Percentiles rank a stretch among this genome's conserved stretches.
phyloP scores from a whole-genome alignment of 2,329 filamentous ascomycete genomes.

The Hypocrella siamensis region DNA sequence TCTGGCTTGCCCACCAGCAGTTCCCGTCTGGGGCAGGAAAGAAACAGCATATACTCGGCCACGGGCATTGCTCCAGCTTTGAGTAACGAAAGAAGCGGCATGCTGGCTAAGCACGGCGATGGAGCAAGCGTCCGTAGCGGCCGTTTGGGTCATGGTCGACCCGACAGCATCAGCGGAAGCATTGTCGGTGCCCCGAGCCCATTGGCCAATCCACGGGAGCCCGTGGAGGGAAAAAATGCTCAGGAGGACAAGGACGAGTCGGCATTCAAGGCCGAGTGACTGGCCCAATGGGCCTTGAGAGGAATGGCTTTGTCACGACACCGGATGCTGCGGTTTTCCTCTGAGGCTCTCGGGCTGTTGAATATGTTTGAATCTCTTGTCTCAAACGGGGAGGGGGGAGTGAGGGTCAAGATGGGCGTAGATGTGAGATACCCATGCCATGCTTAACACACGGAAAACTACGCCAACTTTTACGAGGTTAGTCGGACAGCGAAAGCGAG shows the following conservation, averaged over 20 bases:
- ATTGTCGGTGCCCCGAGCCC: slow-evolving; percentile 48
- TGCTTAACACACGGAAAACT: too few species aligned
- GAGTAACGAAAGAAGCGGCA: slow-evolving; percentile 64
- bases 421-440: neutral
- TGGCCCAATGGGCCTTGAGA: neutral
- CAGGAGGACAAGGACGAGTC: slow-evolving; percentile 14
- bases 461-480: too few species aligned
- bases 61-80: slow-evolving; percentile 51
- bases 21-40: slow-evolving; percentile 35
- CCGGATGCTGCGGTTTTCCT: too few species aligned
- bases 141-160: slow-evolving; percentile 57
- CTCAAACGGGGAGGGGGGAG: too few species aligned
- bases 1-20: slow-evolving; percentile 37
- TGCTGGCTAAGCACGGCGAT: slow-evolving; percentile 57
- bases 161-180: slow-evolving; percentile 70
- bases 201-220: slow-evolving; percentile 40
- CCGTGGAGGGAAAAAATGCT: slow-evolving; percentile 19
- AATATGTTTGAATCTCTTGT: too few species aligned
- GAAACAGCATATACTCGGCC: slow-evolving; percentile 70
- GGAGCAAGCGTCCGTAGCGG: slow-evolving; percentile 68
- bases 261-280: slow-evolving; percentile 7
- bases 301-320: too few species aligned
- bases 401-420: too few species aligned
- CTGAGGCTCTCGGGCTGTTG: too few species aligned
- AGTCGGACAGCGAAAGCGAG: too few species aligned